Evolutionary conservation across 495 filamentous ascomycete species (phyloP), one percentile per base, ranked within the genome.

Genomic region (Aspergillus panamensis): DNA sequence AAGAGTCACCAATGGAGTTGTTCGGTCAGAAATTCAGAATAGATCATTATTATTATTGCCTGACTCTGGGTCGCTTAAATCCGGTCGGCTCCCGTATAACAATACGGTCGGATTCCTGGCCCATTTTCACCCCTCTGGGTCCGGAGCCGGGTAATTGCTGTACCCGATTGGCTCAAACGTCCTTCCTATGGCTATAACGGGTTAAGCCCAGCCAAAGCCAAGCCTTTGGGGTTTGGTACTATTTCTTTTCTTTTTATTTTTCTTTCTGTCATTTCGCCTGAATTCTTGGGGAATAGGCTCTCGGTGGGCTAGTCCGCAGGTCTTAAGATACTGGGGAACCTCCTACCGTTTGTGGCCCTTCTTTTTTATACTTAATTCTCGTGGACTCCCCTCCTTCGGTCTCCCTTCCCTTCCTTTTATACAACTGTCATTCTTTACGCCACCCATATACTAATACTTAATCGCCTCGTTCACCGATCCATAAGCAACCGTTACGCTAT

Each of bases 121-220:
- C 54, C 54, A 44, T 57, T 42, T 17, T 16, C 19, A 25, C 16
- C n/a, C 10, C 4, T 55, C 57, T 52, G 48, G 49, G 51, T 53
- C 57, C 57, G 61, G 61, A 57, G 51, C 8, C 19, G 16, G 32
- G 45, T 12, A 14, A n/a, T 50, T 53, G 42, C 49, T 44, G 53
- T 25, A 51, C 61, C 61, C 57, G 61, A 60, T 63, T 63, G 42
- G 57, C 20, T 31, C 48, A 47, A 50, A 43, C 35, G 47, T 40
- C 33, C 31, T 2, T 30, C 47, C 48, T 33, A 25, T 57, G 19
- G 19, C 35, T 55, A 19, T 17, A 51, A 33, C 19, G 44, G 53
- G 53, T 29, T 56, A 56, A 56, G 39, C 45, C 19, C 17, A 43
- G 25, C n/a, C 8, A 20, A 31, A 56, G 59, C 49, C 53, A 53